Conservation (phyloP, 2,329 filamentous ascomycete genomes). For the Coniochaeta ligniaria region DNA sequence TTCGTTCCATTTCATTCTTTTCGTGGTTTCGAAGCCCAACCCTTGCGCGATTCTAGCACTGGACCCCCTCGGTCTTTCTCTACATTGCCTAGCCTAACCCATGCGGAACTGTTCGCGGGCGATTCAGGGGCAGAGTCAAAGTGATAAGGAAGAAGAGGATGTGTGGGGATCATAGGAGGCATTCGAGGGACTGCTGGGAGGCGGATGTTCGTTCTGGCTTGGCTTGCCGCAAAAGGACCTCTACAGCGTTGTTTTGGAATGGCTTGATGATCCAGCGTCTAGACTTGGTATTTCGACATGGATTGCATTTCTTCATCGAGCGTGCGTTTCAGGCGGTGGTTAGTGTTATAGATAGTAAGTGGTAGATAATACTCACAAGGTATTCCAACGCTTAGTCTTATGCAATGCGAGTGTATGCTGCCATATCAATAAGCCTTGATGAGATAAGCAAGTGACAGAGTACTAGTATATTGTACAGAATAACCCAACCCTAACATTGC, state of each 20-base stretch:
- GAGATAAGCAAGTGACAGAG: too few relatives aligned
- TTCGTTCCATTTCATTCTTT: too few relatives aligned
- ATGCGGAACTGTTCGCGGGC: not conserved
- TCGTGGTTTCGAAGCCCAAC: too few relatives aligned
- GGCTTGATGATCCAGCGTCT: too few relatives aligned
- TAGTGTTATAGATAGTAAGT: not conserved
- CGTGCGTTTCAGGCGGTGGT: not conserved
- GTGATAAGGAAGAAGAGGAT: not conserved
- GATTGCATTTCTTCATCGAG: not conserved
- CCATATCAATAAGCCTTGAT: too few relatives aligned
- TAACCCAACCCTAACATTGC: too few relatives aligned
- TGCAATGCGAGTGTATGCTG: too few relatives aligned
- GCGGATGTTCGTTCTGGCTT: not conserved
- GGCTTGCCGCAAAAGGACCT: not conserved
- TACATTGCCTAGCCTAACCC: too few relatives aligned
- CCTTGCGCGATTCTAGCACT: too few relatives aligned
- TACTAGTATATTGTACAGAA: too few relatives aligned
- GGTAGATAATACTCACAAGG: not conserved
- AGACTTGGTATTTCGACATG: not conserved
- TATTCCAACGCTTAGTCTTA: not conserved
- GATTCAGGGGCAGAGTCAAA: not conserved
- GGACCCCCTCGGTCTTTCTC: too few relatives aligned
- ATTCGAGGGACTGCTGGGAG: not conserved
- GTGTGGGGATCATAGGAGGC: not conserved
- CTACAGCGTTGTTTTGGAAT: too few relatives aligned